Base-by-base conservation (phyloP, 1,284 basidiomycete species). In the Coniferiporia sulphurascens region DNA sequence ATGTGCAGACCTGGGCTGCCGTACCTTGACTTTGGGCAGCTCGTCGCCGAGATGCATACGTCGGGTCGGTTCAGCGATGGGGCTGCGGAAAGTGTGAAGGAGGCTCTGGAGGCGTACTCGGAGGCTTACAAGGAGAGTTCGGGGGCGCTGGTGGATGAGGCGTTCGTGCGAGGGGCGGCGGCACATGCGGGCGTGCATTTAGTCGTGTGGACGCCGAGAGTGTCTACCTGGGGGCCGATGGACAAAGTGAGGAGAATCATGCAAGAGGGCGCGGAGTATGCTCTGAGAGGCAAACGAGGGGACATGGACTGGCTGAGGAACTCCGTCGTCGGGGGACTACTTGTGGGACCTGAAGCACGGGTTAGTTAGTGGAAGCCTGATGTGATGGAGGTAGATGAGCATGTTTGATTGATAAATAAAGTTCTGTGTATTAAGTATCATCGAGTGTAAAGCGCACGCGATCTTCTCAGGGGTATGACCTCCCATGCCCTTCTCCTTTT, bases 21-120 rank as follows among this genome's bases (percentile, higher is more conserved):
- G 5, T 82, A 76, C 13, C 61, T 81, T 13, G 85, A 86, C 59
- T 65, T 86, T 3, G 84, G 82, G 1, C 84, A 87, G 65, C 78
- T 85, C 60, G 76, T 74, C 56, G 84, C 82, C 7, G 85, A 87
- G 68, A 66, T 86, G 61, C 71, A 78, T 65, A 70, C 74, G 15
- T 65, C 84, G 55, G 69, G 74, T 41, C 68, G 73, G 41, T 84
- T 84, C 69, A 63, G 76, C 59, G 73, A 73, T 56, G 64, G 63
- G 36, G 71, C 71, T 15, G 66, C 72, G 1, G 71, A 73, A 4
- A 66, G 69, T 17, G 65, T 66, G 17, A 59, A 56, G 10, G 51
- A 35, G 17, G 22, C 77, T 8, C 68, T 82, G 13, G 63, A 62
- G n/a, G 68, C 74, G 6, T 82, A 85, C 65, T 66, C 81, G 44